Percentiles rank a stretch among this genome's conserved stretches.
phyloP scores from a whole-genome alignment of 179 eudicot genomes.

The Nepenthes alata region DNA sequence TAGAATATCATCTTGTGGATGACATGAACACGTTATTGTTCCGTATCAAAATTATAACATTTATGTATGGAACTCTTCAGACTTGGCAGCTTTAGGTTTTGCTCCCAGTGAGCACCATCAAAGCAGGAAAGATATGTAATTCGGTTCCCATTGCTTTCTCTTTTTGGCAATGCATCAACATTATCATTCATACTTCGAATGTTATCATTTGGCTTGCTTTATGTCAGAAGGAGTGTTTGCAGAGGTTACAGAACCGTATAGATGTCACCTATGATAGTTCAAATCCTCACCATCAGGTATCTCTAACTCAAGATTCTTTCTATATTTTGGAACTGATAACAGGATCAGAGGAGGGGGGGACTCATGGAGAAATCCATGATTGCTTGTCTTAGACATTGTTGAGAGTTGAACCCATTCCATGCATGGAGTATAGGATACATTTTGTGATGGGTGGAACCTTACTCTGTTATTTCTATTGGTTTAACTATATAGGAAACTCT shows the following conservation, averaged over 20 bases:
- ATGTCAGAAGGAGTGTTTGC: conserved; percentile 75
- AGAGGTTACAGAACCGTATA: conserved; percentile 65
- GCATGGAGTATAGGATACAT: no score
- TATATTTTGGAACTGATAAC: conserved; percentile 1
- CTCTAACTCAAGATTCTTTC: background rate
- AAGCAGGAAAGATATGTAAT: no score
- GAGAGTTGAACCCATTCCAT: no score
- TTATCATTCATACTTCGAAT: background rate
- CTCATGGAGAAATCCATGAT: background rate
- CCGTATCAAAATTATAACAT: no score
- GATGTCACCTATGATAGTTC: conserved; percentile 75
- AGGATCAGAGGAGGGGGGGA: background rate
- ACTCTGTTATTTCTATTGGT: conserved; percentile 6
- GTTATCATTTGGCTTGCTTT: conserved; percentile 6
- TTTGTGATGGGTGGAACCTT: no score
- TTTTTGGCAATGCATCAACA: conserved; percentile 2
- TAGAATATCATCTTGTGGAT: no score
- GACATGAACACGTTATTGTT: no score
- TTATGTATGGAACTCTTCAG: no score
- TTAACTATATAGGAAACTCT: conserved; percentile 46
- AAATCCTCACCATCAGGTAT: conserved; percentile 73
- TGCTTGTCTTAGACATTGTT: no score
- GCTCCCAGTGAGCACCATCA: no score
- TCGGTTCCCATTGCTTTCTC: background rate
- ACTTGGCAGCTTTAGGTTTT: no score